phyloP scores from a whole-genome alignment of 768 basidiomycete genomes.

The Naganishia randhawae region DNA sequence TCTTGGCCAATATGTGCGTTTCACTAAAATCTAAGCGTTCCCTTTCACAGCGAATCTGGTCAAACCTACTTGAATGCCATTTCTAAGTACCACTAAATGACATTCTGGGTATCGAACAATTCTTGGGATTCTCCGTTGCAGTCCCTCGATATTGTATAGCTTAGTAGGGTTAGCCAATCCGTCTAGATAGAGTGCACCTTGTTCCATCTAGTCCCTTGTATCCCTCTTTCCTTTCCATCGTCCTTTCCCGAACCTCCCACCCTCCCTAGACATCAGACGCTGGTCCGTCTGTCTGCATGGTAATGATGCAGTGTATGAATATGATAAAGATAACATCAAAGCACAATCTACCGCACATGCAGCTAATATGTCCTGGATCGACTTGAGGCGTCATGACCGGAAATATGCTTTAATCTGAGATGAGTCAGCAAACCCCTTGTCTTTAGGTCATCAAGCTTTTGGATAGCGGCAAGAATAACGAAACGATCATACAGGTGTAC shows the following conservation, averaged over 20 bases:
- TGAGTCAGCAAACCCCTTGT: too few species aligned
- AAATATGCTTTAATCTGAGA: too few species aligned
- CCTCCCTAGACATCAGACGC: not conserved
- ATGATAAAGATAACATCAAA: not conserved
- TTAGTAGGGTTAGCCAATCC: not conserved
- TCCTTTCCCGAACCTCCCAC: not conserved
- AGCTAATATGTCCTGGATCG: too few species aligned
- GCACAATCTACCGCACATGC: too few species aligned
- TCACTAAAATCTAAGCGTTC: not conserved
- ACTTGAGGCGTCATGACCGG: too few species aligned
- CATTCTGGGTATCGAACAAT: not conserved
- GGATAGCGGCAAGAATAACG: too few species aligned
- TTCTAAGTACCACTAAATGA: slow-evolving; percentile 39
- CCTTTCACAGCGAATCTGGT: slow-evolving; percentile 38
- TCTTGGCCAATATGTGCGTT: not conserved
- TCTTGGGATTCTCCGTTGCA: slow-evolving; percentile 4
- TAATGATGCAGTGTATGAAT: not conserved
- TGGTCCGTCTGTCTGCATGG: not conserved
- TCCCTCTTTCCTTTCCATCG: not conserved
- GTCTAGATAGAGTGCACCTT: not conserved
- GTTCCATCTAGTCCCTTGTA: not conserved
- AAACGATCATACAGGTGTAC: too few species aligned
- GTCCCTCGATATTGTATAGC: not conserved
- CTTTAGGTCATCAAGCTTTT: too few species aligned
- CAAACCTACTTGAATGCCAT: slow-evolving; percentile 46